Evolutionary conservation across 176 grass and related monocot genomes (phyloP).

Genomic region (Ampelocalamus luodianensis): DNA sequence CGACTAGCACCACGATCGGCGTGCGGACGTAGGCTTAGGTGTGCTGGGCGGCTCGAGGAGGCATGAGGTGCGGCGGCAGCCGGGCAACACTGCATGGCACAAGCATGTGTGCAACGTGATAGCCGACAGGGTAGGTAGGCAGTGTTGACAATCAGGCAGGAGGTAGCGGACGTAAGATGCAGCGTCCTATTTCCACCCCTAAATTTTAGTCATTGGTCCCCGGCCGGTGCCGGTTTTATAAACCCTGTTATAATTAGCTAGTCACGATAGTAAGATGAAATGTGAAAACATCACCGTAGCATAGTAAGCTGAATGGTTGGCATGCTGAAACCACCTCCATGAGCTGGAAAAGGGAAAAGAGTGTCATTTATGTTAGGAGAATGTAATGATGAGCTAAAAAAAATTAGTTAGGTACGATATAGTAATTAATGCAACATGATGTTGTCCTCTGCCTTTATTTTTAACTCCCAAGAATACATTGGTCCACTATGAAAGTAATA

Average conservation of each 20-base stretch:
- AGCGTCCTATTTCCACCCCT: too few species aligned
- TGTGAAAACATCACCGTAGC: background rate
- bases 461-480: constrained; percentile 3
- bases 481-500: background rate
- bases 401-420: background rate
- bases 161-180: too few species aligned
- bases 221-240: background rate
- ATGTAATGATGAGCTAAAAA: constrained; percentile 9
- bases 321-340: background rate
- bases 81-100: too few species aligned
- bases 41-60: too few species aligned
- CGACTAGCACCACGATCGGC: too few species aligned
- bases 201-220: too few species aligned
- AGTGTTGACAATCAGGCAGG: too few species aligned
- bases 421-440: constrained; percentile 22
- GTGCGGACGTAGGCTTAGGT: too few species aligned
- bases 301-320: background rate
- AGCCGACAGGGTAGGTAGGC: too few species aligned
- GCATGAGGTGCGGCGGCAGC: too few species aligned
- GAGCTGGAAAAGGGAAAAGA: constrained; percentile 27
- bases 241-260: too few species aligned
- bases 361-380: constrained; percentile 28
- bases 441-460: background rate
- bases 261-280: background rate
- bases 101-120: too few species aligned